Evolutionary conservation across 768 basidiomycete species (phyloP), one percentile per base, ranked within the genome.

Genomic region (Collybiopsis luxurians): DNA sequence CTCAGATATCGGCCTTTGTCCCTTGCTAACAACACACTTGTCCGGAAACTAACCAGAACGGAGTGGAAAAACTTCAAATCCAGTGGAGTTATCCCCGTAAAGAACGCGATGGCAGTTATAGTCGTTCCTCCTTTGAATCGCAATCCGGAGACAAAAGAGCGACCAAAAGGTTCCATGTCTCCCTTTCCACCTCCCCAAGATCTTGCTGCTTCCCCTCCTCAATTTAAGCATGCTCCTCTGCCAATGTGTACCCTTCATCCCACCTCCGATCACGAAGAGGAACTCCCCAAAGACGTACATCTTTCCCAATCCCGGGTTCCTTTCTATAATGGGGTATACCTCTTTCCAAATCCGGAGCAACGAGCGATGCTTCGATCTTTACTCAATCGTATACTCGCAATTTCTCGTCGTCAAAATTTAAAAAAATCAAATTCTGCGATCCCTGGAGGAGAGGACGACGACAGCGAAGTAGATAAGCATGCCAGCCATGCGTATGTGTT

Each of bases 401-500:
- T 79, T 7, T 3, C 3, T 12, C 21, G 13, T 45, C 21, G 11
- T 26, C 43, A 26, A 15, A 23, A 21, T 49, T 7, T 19, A 34
- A 38, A 9, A 21, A 28, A 48, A 4, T 13, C 27, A 59, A 24
- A 15, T 12, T 26, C 17, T 19, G 23, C 56, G 44, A 11, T 39
- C 30, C 48, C 30, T 11, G 31, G 21, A 12, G 12, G 24, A 17
- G 51, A 23, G 21, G 21, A 34, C 9, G 42, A 44, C 53, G 53
- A 67, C 55, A 70, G 67, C 9, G 74, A 75, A 13, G 31, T 13
- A 34, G 31, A 34, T 34, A 59, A 73, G 26, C 84, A 82, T 60
- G 75, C 72, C 2, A 90, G 87, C 58, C 85, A 89, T 64, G 90
- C 88, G 7, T 91, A 89, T 64, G 61, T 92, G 13, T 63, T 93